Evolutionary conservation across 768 basidiomycete genomes (phyloP), one percentile per base, ranked within the genome.

Genomic region (Psilocybe cyanescens): DNA sequence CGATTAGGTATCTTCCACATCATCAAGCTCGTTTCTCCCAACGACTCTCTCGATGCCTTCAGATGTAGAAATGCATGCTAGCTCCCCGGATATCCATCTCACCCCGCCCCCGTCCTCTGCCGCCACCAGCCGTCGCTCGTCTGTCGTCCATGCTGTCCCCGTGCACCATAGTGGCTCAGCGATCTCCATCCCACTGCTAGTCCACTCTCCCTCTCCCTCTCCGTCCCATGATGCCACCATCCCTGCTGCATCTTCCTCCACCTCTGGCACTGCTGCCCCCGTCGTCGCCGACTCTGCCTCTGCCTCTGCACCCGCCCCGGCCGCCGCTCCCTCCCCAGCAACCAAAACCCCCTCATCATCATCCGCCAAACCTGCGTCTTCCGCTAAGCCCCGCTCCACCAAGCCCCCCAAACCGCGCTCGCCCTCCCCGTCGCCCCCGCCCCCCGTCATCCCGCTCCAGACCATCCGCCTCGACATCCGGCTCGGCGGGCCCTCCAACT

Each of bases 401-500:
- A 44, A 44, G 47, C 60, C 68, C 33, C 64, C 63, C 14, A 73
- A 72, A 59, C 72, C 73, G 7, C 68, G 65, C n/a, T 75, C 74
- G 28, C 75, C 74, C 49, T 78, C 72, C n/a, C 85, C 80, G 7
- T 86, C 88, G 0, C 87, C 89, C 3, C 86, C 87, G 4, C 81
- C 83, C 0, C 81, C 82, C 19, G 55, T 80, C 1, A 82, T 81
- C 4, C 86, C 83, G 0, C 73, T 87, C 16, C 76, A 81, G 56
- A 93, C 91, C 1, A 81, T 93, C 51, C 81, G 91, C 3, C 81
- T 93, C 24, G 79, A 88, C 3, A 91, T 94, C 67, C 72, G 51
- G 8, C 82, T 94, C 3, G 91, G 90, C 3, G 91, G 91, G 0
- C 90, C 89, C 1, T 81, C 83, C 1, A 86, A 88, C 65, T 93